These are phyloP conservation scores for Aspergillus bertholletiae DNA, from an alignment of 495 filamentous ascomycete genomes.

Conservation along the genomic window DNA sequence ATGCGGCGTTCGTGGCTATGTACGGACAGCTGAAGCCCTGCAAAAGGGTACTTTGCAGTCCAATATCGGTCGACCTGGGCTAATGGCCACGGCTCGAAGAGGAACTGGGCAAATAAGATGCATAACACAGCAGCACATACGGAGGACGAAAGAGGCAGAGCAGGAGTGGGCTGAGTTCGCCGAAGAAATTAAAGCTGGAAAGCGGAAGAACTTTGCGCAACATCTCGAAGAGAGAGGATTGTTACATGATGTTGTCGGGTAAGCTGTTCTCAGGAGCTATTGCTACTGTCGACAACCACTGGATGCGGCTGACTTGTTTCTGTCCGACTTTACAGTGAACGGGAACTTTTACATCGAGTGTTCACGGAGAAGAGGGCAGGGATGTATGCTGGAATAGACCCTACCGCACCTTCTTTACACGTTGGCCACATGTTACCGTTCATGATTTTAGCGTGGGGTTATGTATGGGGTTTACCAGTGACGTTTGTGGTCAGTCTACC, in stretches of 20 bases:
- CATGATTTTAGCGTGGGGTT: constrained; percentile 94
- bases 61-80: constrained; percentile 15
- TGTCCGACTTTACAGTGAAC: constrained; percentile 37
- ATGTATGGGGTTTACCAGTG: constrained; percentile 73
- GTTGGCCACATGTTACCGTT: constrained; percentile 89
- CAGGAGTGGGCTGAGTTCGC: constrained; percentile 55
- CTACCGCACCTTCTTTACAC: constrained; percentile 87
- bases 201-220: constrained; percentile 59
- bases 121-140: constrained; percentile 46
- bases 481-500: constrained; percentile 57
- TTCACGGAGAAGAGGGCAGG: constrained; percentile 68
- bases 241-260: constrained; percentile 81
- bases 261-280: constrained; percentile 17
- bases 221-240: constrained; percentile 77
- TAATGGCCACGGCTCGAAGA: not conserved
- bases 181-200: constrained; percentile 55
- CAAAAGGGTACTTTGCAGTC: constrained; percentile 12
- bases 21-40: constrained; percentile 18
- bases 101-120: constrained; percentile 34
- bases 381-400: constrained; percentile 88
- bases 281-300: not conserved
- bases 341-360: constrained; percentile 64
- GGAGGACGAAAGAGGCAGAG: constrained; percentile 52
- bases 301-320: constrained; percentile 6
- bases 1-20: constrained; percentile 26